These are phyloP conservation scores for Dryas octopetala DNA, from an alignment of 306 rosid genomes.

Conservation along the genomic window DNA sequence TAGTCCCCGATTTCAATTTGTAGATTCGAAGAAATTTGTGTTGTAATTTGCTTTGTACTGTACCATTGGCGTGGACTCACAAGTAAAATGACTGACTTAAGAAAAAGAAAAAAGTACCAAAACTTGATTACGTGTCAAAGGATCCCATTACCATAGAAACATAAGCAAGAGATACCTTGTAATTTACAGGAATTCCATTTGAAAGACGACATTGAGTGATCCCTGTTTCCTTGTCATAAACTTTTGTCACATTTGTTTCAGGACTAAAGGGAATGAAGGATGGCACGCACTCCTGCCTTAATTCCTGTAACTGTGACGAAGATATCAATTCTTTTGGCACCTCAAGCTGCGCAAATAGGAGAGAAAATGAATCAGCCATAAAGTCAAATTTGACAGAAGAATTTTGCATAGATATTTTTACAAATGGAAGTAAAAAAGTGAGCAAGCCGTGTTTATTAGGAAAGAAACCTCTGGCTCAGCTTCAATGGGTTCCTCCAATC, in stretches of 20 bases:
- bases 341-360: slow-evolving; percentile 68
- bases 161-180: slow-evolving; percentile 61
- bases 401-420: neutral
- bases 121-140: neutral
- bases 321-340: slow-evolving; percentile 88
- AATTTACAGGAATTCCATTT: slow-evolving; percentile 88
- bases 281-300: slow-evolving; percentile 64
- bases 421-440: neutral
- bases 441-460: slow-evolving; percentile 23
- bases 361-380: slow-evolving; percentile 24
- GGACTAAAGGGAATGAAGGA: slow-evolving; percentile 65
- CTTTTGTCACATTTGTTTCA: slow-evolving; percentile 49
- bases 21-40: too few species aligned
- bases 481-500: slow-evolving; percentile 74
- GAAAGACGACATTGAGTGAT: slow-evolving; percentile 75
- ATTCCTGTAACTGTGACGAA: slow-evolving; percentile 62
- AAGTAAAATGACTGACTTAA: neutral
- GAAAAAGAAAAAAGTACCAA: neutral
- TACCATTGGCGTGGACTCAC: too few species aligned
- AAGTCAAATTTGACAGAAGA: neutral
- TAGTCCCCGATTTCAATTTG: too few species aligned
- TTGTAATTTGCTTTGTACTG: too few species aligned
- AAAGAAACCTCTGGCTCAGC: slow-evolving; percentile 91
- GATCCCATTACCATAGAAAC: slow-evolving; percentile 3
- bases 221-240: slow-evolving; percentile 89